Evolutionary conservation across 306 rosid species (phyloP), one percentile per base, ranked within the genome.

Genomic region (Albizia julibrissin): DNA sequence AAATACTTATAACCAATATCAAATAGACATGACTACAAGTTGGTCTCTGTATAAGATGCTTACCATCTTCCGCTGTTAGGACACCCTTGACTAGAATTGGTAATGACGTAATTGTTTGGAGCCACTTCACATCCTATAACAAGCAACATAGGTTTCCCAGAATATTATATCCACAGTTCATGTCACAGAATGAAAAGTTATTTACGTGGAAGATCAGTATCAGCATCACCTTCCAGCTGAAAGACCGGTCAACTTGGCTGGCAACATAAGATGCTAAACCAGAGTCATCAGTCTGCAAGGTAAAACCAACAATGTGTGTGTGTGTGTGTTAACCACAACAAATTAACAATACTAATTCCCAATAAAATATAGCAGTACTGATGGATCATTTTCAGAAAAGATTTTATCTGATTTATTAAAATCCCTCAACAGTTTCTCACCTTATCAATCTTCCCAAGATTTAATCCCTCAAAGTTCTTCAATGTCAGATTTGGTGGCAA

Each of bases 11-110:
- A 61, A 76, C 8, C 74, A 72, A 65, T 43, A 70, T 44, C 59
- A 65, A 81, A 75, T 37, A 72, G 64, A 75, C 69, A 12, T 4
- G 26, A 72, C 39, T 79, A 54, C 69, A 61, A 34, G 67, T 37
- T 27, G 34, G 31, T 29, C 29, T 22, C 75, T 39, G n/a, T 50
- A 72, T 61, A 19, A 68, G 27, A 65, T 68, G 52, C 92, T 84
- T 87, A 96, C 98, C 61, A 84, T 96, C 98, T 87, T 93, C 99
- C 44, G 94, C 92, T 76, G 98, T 93, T 15, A 93, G 69, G 73
- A 96, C 92, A 67, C 98, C 99, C 97, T 93, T 92, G 52, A 96
- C 87, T 8, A 96, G 87, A 85, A 96, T 93, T 76, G 99, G 99
- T 85, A 96, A 72, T 49, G 89, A 74, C 62, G 99, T 96, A 79